phyloP scores from a whole-genome alignment of 352 stramenopile genomes.

The Pythium volutum region DNA sequence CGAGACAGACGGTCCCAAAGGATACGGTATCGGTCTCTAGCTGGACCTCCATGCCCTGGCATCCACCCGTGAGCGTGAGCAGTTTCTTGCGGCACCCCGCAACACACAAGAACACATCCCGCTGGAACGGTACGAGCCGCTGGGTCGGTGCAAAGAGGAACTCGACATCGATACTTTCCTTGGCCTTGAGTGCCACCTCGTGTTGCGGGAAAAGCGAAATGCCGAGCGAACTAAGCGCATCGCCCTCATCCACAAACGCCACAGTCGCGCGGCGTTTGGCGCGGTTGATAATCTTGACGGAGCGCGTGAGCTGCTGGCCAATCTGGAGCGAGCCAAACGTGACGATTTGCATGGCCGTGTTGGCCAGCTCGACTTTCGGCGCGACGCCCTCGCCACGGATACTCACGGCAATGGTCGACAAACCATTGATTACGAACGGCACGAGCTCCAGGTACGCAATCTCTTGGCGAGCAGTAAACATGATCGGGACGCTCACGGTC shows the following conservation, averaged over 20 bases:
- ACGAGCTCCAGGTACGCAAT: slow-evolving; percentile 81
- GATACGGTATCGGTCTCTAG: slow-evolving; percentile 88
- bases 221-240: slow-evolving; percentile 38
- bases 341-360: slow-evolving; percentile 77
- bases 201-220: slow-evolving; percentile 68
- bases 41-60: slow-evolving; percentile 89
- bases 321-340: slow-evolving; percentile 85
- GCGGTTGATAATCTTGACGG: slow-evolving; percentile 85
- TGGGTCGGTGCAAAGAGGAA: slow-evolving; percentile 70
- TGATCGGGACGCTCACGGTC: slow-evolving; percentile 70
- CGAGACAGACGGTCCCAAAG: slow-evolving; percentile 89
- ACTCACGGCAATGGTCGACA: slow-evolving; percentile 69
- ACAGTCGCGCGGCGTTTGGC: slow-evolving; percentile 73
- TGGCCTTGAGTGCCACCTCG: slow-evolving; percentile 65
- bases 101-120: slow-evolving; percentile 55
- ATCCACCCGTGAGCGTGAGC: slow-evolving; percentile 76
- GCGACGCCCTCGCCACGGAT: slow-evolving; percentile 73
- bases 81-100: slow-evolving; percentile 75
- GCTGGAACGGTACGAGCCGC: slow-evolving; percentile 61
- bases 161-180: slow-evolving; percentile 75
- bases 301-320: slow-evolving; percentile 64
- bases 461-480: slow-evolving; percentile 86
- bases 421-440: slow-evolving; percentile 90
- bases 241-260: slow-evolving; percentile 43
- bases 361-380: slow-evolving; percentile 86